Percentiles rank a stretch among this genome's conserved stretches.
These are phyloP conservation scores for Massarina eburnea DNA, from an alignment of 2,329 filamentous ascomycete species.

Conservation along the genomic window DNA sequence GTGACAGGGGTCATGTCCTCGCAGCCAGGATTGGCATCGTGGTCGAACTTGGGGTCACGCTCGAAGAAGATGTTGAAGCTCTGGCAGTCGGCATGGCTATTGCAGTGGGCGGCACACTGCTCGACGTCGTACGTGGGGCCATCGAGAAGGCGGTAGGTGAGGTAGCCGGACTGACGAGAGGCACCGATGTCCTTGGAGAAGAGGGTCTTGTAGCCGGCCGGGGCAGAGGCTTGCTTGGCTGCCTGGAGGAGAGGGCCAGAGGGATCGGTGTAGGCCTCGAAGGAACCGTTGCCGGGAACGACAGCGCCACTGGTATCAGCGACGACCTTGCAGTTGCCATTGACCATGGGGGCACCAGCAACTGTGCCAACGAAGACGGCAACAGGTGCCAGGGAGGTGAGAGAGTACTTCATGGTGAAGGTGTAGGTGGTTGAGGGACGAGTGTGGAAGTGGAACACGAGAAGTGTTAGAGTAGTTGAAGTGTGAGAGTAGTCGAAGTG, in stretches of 20 bases:
- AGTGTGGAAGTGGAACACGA: too few species aligned
- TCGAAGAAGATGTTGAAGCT: slow-evolving; percentile 16
- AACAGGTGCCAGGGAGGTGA: too few species aligned
- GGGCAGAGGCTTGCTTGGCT: slow-evolving; percentile 10
- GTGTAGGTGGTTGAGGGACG: too few species aligned
- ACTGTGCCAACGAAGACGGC: too few species aligned
- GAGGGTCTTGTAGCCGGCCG: slow-evolving; percentile 15
- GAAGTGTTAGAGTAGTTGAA: too few species aligned
- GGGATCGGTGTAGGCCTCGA: slow-evolving; percentile 9
- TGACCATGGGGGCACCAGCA: background rate
- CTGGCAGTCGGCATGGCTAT: background rate
- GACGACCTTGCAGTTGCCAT: background rate
- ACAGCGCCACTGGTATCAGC: background rate
- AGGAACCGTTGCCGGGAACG: background rate
- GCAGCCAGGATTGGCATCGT: background rate
- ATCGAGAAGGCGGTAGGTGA: slow-evolving; percentile 14
- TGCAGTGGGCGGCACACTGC: slow-evolving; percentile 18
- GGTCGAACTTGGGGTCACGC: slow-evolving; percentile 5
- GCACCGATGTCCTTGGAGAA: slow-evolving; percentile 21
- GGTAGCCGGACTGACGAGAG: slow-evolving; percentile 12
- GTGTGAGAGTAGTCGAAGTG: too few species aligned
- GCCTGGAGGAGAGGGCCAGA: slow-evolving; percentile 4
- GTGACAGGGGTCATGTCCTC: slow-evolving; percentile 6
- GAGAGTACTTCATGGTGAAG: too few species aligned
- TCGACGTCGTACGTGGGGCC: slow-evolving; percentile 19